These are phyloP conservation scores for Diddensiella santjacobensis DNA, from an alignment of 805 yeast genomes.

Conservation along the genomic window DNA sequence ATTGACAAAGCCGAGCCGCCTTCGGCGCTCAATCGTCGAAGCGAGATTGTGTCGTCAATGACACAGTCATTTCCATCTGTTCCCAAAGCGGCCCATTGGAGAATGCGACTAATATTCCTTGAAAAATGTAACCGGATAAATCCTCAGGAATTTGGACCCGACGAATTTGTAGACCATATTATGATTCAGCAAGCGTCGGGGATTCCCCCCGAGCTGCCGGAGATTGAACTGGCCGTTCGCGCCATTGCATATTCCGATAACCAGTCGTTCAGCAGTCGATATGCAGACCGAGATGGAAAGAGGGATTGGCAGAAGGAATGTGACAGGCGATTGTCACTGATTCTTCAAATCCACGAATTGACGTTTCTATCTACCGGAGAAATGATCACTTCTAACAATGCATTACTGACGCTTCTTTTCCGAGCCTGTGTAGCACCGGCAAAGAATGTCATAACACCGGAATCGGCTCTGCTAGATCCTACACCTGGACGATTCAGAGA, in stretches of 20 bases:
- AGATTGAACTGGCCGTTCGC: slow-evolving; percentile 27
- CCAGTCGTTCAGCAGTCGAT: slow-evolving; percentile 16
- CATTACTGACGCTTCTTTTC: slow-evolving; percentile 25
- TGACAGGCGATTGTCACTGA: slow-evolving; percentile 22
- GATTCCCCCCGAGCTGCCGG: slow-evolving; percentile 25
- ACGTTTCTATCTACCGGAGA: slow-evolving; percentile 25
- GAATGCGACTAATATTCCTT: slow-evolving; percentile 28
- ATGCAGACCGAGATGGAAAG: slow-evolving; percentile 14
- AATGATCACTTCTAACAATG: slow-evolving; percentile 21
- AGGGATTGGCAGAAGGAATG: slow-evolving; percentile 25
- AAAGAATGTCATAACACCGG: slow-evolving; percentile 19
- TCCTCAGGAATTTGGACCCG: slow-evolving; percentile 24
- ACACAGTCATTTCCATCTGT: slow-evolving; percentile 21
- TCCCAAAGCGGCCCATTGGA: slow-evolving; percentile 29
- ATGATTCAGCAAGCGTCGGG: slow-evolving; percentile 33
- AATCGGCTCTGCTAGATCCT: slow-evolving; percentile 24
- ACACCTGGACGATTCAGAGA: slow-evolving; percentile 12
- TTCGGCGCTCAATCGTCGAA: slow-evolving; percentile 9
- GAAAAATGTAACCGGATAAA: slow-evolving; percentile 25
- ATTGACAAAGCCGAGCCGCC: neutral
- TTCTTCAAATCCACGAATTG: slow-evolving; percentile 24
- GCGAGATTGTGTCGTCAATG: slow-evolving; percentile 25
- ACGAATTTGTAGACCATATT: slow-evolving; percentile 25
- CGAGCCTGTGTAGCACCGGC: slow-evolving; percentile 26
- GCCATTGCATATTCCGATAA: slow-evolving; percentile 29